Percentiles rank a stretch among this genome's conserved stretches.
Evolutionary conservation across 441 rosid genomes (phyloP).

Genomic region (Biscutella laevigata): DNA sequence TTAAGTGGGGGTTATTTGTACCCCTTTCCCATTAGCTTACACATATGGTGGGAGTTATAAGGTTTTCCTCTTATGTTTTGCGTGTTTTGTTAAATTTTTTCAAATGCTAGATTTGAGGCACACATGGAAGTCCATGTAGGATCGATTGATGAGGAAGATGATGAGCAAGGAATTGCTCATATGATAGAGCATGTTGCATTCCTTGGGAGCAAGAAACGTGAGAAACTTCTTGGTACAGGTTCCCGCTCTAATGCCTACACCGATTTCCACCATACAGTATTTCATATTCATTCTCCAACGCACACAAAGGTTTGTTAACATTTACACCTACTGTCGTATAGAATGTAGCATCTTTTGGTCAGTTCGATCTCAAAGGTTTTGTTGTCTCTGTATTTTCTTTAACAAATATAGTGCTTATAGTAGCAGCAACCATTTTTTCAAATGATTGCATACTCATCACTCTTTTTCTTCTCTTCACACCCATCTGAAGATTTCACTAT

Average conservation of each 20-base stretch:
- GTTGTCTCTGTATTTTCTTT: constrained; percentile 2
- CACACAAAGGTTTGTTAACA: constrained; percentile 58
- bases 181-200: constrained; percentile 99
- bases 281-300: constrained; percentile 97
- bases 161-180: constrained; percentile 99
- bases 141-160: constrained; percentile 96
- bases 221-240: constrained; percentile 96
- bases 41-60: background rate
- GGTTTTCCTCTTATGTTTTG: constrained; percentile 11
- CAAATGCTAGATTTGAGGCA: constrained; percentile 79
- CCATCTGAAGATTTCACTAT: background rate
- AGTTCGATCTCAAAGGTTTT: background rate
- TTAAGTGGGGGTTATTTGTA: background rate
- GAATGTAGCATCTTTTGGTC: background rate
- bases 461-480: background rate
- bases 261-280: constrained; percentile 98
- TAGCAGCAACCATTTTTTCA: background rate
- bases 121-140: constrained; percentile 99
- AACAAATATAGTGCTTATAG: background rate
- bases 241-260: constrained; percentile 99
- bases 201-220: constrained; percentile 98
- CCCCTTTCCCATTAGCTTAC: background rate
- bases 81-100: constrained; percentile 7
- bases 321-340: constrained; percentile 5
- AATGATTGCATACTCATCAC: background rate